phyloP scores from a whole-genome alignment of 495 filamentous ascomycete genomes.

The Beverwykella pulmonaria region DNA sequence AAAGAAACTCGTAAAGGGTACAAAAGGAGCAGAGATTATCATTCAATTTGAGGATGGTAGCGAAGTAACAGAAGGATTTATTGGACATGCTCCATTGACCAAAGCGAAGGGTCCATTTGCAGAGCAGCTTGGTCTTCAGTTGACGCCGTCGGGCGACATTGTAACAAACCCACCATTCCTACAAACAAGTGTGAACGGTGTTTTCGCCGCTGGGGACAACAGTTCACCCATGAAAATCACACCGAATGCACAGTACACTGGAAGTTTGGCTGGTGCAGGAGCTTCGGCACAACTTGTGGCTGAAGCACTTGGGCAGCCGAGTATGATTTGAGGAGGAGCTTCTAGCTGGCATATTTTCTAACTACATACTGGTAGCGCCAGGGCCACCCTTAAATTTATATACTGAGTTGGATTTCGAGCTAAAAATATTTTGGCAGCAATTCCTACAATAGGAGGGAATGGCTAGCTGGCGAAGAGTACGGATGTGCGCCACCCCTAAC shows the following conservation, averaged over 20 bases:
- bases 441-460: too few relatives aligned
- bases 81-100: slow-evolving; percentile 20
- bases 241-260: slow-evolving; percentile 11
- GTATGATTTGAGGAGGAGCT: too few relatives aligned
- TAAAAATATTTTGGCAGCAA: too few relatives aligned
- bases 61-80: slow-evolving; percentile 8
- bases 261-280: slow-evolving; percentile 18
- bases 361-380: too few relatives aligned
- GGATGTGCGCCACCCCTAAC: too few relatives aligned
- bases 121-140: slow-evolving; percentile 23
- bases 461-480: too few relatives aligned
- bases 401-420: too few relatives aligned
- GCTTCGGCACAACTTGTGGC: slow-evolving; percentile 23
- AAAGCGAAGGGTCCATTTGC: slow-evolving; percentile 13
- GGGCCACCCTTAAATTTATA: too few relatives aligned
- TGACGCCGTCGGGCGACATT: slow-evolving; percentile 12
- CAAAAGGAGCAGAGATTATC: slow-evolving; percentile 4
- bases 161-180: slow-evolving; percentile 20
- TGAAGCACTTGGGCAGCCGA: slow-evolving; percentile 13
- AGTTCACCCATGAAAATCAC: slow-evolving; percentile 19
- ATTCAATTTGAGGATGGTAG: slow-evolving; percentile 25
- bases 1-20: slow-evolving; percentile 16
- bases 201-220: slow-evolving; percentile 33
- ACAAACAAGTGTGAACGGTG: slow-evolving; percentile 29
- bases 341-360: too few relatives aligned